phyloP scores from a whole-genome alignment of 73 alveolate genomes.

The Chromera velia region DNA sequence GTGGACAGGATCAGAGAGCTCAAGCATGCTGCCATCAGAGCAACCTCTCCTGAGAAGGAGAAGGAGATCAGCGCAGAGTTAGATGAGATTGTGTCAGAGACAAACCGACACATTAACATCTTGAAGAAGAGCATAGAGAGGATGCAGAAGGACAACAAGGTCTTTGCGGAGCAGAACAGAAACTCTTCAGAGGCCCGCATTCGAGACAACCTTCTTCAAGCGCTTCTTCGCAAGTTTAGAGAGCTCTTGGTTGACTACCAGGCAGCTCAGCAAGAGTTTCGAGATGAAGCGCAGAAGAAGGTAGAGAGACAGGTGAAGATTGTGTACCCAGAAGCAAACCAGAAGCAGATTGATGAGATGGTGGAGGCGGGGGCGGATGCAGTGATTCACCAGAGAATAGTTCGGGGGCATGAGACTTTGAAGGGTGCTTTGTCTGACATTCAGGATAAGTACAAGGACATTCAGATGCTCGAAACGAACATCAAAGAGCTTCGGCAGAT shows the following conservation, averaged over 20 bases:
- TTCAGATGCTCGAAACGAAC: background rate
- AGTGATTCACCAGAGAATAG: background rate
- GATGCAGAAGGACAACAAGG: background rate
- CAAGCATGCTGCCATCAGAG: background rate
- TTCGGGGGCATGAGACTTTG: background rate
- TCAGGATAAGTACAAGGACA: background rate
- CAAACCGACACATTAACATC: background rate
- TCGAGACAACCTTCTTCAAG: background rate
- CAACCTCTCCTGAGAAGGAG: background rate
- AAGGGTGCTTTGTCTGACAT: background rate
- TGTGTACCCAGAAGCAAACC: background rate
- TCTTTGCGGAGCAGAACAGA: background rate
- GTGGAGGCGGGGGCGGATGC: background rate
- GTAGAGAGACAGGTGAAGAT: background rate
- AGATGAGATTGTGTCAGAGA: background rate
- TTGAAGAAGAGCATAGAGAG: background rate
- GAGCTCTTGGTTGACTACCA: background rate
- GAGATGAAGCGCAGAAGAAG: background rate
- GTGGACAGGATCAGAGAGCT: background rate
- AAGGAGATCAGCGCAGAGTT: background rate
- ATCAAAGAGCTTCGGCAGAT: background rate
- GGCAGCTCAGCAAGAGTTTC: background rate
- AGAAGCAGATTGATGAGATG: background rate
- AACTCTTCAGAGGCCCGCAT: background rate
- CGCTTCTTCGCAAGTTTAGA: background rate